Conservation (phyloP, 2,329 filamentous ascomycete genomes). For the Juglanconis oblonga region DNA sequence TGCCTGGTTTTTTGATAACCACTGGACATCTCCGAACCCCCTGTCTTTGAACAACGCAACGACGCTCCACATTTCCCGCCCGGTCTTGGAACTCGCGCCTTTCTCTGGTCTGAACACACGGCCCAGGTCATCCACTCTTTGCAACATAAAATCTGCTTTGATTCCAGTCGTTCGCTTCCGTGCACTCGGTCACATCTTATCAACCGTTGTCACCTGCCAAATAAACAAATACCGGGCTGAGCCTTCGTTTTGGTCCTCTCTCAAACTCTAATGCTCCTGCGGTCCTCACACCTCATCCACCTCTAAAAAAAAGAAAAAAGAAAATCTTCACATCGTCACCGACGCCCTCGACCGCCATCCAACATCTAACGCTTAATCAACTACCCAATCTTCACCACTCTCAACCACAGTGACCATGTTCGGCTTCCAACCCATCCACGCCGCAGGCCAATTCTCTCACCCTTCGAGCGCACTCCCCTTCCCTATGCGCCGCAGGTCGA, state of each 20-base stretch:
- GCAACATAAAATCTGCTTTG: conserved; percentile 10
- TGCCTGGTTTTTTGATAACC: conserved; percentile 2
- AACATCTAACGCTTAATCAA: background rate
- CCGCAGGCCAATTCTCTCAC: conserved; percentile 44
- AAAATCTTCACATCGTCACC: background rate
- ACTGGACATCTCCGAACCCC: conserved; percentile 17
- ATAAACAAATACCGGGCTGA: conserved; percentile 18
- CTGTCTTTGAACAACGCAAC: conserved; percentile 13
- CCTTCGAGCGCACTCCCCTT: conserved; percentile 9
- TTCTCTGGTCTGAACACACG: conserved; percentile 14
- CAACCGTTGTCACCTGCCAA: background rate
- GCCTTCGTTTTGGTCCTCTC: conserved; percentile 12
- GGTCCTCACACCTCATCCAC: background rate
- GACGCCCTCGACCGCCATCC: background rate
- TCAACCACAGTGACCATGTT: conserved; percentile 37
- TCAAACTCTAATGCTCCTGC: conserved; percentile 2
- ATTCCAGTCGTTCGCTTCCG: conserved; percentile 15
- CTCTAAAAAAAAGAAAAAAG: background rate
- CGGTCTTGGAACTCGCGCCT: background rate
- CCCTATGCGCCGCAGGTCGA: conserved; percentile 51
- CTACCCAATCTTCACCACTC: conserved; percentile 1
- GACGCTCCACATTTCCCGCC: conserved; percentile 10
- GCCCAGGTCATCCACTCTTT: conserved; percentile 19
- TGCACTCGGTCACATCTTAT: conserved; percentile 1
- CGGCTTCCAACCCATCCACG: conserved; percentile 48